Conservation (phyloP, 2,329 filamentous ascomycete species). For the Penicillium glabrum region DNA sequence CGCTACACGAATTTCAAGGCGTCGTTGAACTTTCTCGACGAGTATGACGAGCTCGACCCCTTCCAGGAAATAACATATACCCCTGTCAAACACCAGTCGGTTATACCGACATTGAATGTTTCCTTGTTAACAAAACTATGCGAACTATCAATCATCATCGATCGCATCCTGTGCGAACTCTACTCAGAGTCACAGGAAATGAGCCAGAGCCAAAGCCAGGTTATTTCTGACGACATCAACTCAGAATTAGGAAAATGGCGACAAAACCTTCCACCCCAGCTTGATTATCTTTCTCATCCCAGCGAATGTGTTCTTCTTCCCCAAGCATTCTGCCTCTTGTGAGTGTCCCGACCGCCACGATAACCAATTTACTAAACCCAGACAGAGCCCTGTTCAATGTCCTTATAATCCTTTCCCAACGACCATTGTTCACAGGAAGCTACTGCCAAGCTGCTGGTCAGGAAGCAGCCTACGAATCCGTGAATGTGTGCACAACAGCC, state of each 20-base stretch:
- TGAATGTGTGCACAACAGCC: conserved; percentile 34
- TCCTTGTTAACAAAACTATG: conserved; percentile 31
- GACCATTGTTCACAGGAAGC: conserved; percentile 38
- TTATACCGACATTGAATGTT: conserved; percentile 22
- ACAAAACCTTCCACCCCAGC: conserved; percentile 20
- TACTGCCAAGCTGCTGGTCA: conserved; percentile 12
- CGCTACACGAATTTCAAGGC: conserved; percentile 50
- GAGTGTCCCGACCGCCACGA: neutral
- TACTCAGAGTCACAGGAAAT: conserved; percentile 28
- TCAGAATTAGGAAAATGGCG: conserved; percentile 25
- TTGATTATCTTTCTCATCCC: conserved; percentile 23
- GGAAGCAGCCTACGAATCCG: conserved; percentile 25
- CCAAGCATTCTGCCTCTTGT: conserved; percentile 24
- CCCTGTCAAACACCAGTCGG: neutral
- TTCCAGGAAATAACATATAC: conserved; percentile 47
- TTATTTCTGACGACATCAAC: conserved; percentile 21
- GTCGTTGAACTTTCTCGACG: conserved; percentile 39
- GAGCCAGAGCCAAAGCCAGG: conserved; percentile 10
- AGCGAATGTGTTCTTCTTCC: conserved; percentile 21
- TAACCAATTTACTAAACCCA: neutral
- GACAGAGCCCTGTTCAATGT: conserved; percentile 38
- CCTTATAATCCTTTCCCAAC: conserved; percentile 45
- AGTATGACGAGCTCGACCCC: conserved; percentile 47
- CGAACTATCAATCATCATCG: conserved; percentile 35
- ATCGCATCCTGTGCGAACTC: conserved; percentile 32